phyloP scores from a whole-genome alignment of 2,329 filamentous ascomycete genomes.

The Cercospora sesami region DNA sequence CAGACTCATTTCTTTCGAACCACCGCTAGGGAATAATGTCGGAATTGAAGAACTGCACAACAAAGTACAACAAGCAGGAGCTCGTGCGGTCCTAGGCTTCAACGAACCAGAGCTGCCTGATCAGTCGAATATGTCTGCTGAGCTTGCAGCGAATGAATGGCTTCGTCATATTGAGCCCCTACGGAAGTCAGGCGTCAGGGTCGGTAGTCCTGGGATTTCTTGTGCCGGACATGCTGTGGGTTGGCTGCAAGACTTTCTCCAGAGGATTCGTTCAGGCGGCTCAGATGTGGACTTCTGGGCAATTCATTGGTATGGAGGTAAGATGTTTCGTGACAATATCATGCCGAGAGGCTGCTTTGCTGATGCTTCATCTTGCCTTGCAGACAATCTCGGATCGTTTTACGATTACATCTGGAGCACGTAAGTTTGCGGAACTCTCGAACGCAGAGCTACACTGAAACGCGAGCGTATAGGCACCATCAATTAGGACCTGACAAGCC shows the following conservation, averaged over 20 bases:
- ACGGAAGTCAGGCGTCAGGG: constrained; percentile 28
- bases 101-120: constrained; percentile 40
- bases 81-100: constrained; percentile 29
- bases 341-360: not conserved
- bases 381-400: constrained; percentile 33
- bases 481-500: constrained; percentile 32
- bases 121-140: constrained; percentile 35
- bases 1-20: not conserved
- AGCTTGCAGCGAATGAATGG: constrained; percentile 34
- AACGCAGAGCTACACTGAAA: not conserved
- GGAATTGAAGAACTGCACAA: constrained; percentile 30
- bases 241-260: constrained; percentile 35
- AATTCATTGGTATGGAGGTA: constrained; percentile 35
- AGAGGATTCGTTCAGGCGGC: constrained; percentile 28
- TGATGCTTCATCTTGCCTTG: constrained; percentile 4
- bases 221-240: constrained; percentile 33
- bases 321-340: not conserved
- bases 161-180: constrained; percentile 35
- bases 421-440: constrained; percentile 11
- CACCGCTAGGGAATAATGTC: constrained; percentile 28
- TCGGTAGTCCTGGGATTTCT: constrained; percentile 36
- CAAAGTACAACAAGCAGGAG: constrained; percentile 25
- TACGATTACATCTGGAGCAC: constrained; percentile 40
- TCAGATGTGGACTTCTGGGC: constrained; percentile 37
- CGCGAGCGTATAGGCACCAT: constrained; percentile 12